Evolutionary conservation across 768 basidiomycete genomes (phyloP).

Genomic region (Tulasnella sp.): DNA sequence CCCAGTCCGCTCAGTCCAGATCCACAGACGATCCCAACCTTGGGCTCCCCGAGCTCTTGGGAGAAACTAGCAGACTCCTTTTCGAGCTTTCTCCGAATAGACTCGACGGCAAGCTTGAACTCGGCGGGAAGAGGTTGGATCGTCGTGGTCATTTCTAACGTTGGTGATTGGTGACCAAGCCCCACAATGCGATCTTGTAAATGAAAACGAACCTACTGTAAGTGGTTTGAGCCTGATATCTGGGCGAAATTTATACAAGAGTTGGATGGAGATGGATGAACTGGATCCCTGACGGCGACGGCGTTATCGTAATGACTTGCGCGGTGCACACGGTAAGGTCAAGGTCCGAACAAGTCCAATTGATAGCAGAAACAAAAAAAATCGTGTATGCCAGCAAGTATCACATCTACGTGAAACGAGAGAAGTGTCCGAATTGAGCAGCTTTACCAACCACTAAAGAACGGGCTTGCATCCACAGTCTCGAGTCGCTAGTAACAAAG

Average conservation of each 20-base stretch:
- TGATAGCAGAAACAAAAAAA: background rate
- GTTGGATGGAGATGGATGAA: too few relatives aligned
- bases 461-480: slow-evolving; percentile 53
- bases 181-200: too few relatives aligned
- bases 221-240: too few relatives aligned
- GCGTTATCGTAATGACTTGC: too few relatives aligned
- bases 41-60: slow-evolving; percentile 39
- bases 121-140: slow-evolving; percentile 1
- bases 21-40: slow-evolving; percentile 78
- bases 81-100: slow-evolving; percentile 21
- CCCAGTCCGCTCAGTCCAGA: slow-evolving; percentile 73
- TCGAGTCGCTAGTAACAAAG: slow-evolving; percentile 50
- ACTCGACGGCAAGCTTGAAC: slow-evolving; percentile 18
- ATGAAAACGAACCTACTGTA: too few relatives aligned
- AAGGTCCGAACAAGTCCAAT: too few relatives aligned
- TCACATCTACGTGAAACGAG: background rate
- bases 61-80: background rate
- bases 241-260: too few relatives aligned
- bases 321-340: too few relatives aligned
- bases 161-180: background rate
- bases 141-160: background rate
- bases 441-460: slow-evolving; percentile 60
- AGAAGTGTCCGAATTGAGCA: background rate
- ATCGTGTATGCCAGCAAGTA: background rate
- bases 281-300: too few relatives aligned